Evolutionary conservation across 257 asterid species (phyloP), one percentile per base, ranked within the genome.

Genomic region (Petrea volubilis): DNA sequence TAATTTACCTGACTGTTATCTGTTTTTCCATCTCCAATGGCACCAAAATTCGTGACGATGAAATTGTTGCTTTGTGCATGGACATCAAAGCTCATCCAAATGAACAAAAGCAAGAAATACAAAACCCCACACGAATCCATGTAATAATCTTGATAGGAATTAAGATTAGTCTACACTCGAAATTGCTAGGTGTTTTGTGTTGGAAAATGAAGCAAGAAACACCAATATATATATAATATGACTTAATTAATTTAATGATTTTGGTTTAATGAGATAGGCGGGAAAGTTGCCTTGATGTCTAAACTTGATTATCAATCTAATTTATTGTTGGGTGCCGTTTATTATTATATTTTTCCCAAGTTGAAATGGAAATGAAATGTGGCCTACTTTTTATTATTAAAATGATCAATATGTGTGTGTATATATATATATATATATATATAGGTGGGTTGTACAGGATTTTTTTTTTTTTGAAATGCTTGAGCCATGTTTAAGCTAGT

Each of bases 1-100:
- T 61, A 51, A n/a, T n/a, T n/a, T 36, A 84, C 89, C 86, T 76
- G 51, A 27, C 81, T 80, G 63, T 71, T 70, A 61, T 89, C 93
- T 0, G 70, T 64, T 53, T 7, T 50, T 9, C 84, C 87, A 72
- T 80, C 80, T 3, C 81, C 81, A 21, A 47, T 31, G 5, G 87
- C 90, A 61, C 93, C 91, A 77, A 74, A 86, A 5, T 74, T 63
- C 41, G 57, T 68, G 27, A 85, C 81, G 21, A 61, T 59, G 41
- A 78, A 84, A 24, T 34, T 25, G 20, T 7, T 34, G 6, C 2
- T 17, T 61, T 68, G 67, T 66, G 46, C 71, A 40, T 15, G 8
- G 9, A 64, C 70, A 31, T 50, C 15, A 1, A 12, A 24, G 4
- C 11, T 43, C 5, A n/a, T 47, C 60, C 53, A 69, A 64, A 49